Evolutionary conservation across 352 stramenopile species (phyloP).

Genomic region (Phytophthora hibernalis): DNA sequence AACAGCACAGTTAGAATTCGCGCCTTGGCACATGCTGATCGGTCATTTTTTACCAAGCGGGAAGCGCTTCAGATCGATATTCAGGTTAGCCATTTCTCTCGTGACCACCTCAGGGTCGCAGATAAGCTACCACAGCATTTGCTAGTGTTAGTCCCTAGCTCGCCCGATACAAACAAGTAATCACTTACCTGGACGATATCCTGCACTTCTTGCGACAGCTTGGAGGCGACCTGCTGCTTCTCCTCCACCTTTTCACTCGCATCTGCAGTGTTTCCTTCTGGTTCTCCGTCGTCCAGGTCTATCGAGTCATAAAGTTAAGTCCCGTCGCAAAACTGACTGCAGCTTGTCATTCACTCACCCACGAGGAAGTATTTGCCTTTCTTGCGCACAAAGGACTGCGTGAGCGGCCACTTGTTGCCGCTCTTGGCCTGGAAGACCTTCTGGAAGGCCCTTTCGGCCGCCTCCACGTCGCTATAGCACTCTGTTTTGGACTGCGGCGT

Average conservation of each 20-base stretch:
- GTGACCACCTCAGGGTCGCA: constrained; percentile 56
- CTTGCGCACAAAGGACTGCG: constrained; percentile 50
- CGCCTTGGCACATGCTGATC: neutral
- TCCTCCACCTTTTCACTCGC: constrained; percentile 33
- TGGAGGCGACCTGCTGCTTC: constrained; percentile 34
- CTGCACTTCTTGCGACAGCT: constrained; percentile 43
- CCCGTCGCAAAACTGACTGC: neutral
- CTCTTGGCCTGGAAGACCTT: constrained; percentile 66
- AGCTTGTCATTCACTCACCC: constrained; percentile 30
- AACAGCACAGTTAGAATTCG: neutral
- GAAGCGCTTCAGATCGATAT: constrained; percentile 64
- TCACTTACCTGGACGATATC: constrained; percentile 45
- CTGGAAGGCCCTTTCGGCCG: constrained; percentile 49
- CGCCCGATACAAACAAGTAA: neutral
- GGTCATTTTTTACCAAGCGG: constrained; percentile 40
- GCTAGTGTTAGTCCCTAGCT: constrained; percentile 2
- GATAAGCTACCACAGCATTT: constrained; percentile 45
- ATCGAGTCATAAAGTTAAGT: constrained; percentile 7
- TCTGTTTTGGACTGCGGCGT: constrained; percentile 44
- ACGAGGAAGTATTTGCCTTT: constrained; percentile 74
- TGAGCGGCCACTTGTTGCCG: constrained; percentile 68
- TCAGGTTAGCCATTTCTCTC: constrained; percentile 54
- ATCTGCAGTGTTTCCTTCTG: constrained; percentile 31
- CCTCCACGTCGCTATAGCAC: constrained; percentile 26
- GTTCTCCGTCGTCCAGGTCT: constrained; percentile 52